Evolutionary conservation across 2,329 filamentous ascomycete genomes (phyloP), one percentile per base, ranked within the genome.

Genomic region (Verticillium klebahnii): DNA sequence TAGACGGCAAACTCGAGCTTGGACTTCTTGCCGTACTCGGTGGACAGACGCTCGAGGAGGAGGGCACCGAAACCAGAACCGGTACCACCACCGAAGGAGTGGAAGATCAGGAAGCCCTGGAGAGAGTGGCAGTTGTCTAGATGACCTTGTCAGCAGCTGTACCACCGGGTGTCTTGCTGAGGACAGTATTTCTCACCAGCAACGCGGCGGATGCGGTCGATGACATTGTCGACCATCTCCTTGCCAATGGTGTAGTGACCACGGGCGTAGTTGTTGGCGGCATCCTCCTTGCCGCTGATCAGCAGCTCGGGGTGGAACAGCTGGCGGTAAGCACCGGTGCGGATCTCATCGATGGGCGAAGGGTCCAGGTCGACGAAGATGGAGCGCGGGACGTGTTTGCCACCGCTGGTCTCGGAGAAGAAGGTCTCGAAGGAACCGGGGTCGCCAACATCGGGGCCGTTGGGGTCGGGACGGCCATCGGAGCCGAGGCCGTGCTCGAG

Each of bases 211-310:
- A 90, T 85, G 69, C 85, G 85, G 70, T 90, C 87, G 71, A 90
- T 85, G 70, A 90, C 88, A 69, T 77, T 83, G 73, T 90, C 88
- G 61, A 89, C 85, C 85, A 89, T 87, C 80, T 90, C 88, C 82
- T 90, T 90, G 78, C 88, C 88, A 69, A 90, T 87, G 69, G 88
- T 90, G 78, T 91, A 90, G 79, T 91, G 88, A 62, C 88, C 88
- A 79, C 88, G 88, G 68, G 88, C 88, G 71, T 90, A 91, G 82
- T 91, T 91, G 80, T 90, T 90, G 78, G 88, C 87, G 63, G 88
- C 88, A 83, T 90, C 88, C 76, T 90, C 88, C 82, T 90, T 90
- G 77, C 88, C 88, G 75, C 85, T 90, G 73, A 90, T 86, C 72
- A 90, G 77, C 69, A 88, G 81, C 80, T 90, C 88, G 56, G 88